These are phyloP conservation scores for Alternaria alternata DNA, from an alignment of 2,329 filamentous ascomycete genomes.

Conservation along the genomic window DNA sequence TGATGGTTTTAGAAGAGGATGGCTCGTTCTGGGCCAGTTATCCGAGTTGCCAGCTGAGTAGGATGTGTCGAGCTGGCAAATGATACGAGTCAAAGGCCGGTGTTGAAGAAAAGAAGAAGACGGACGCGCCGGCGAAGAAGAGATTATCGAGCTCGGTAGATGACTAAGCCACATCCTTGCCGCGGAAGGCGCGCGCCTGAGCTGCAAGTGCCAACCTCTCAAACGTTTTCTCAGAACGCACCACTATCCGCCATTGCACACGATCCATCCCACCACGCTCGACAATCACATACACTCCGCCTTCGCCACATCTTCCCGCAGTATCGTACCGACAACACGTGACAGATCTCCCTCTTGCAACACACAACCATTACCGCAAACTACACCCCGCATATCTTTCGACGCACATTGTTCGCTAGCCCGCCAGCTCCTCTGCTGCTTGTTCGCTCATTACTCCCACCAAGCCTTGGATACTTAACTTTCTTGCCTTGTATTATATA, in stretches of 20 bases:
- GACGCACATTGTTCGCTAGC: slow-evolving; percentile 31
- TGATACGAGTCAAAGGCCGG: slow-evolving; percentile 79
- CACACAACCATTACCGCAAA: slow-evolving; percentile 15
- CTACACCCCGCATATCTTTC: slow-evolving; percentile 15
- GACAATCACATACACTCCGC: slow-evolving; percentile 8
- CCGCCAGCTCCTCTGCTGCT: slow-evolving; percentile 36
- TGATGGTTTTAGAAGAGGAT: slow-evolving; percentile 83
- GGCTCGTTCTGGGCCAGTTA: slow-evolving; percentile 73
- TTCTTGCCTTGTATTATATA: slow-evolving; percentile 14
- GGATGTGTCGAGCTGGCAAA: slow-evolving; percentile 65
- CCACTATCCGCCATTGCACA: slow-evolving; percentile 30
- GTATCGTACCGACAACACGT: slow-evolving; percentile 11
- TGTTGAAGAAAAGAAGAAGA: slow-evolving; percentile 44
- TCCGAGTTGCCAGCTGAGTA: slow-evolving; percentile 74
- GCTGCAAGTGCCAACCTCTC: slow-evolving; percentile 35
- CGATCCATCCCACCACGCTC: slow-evolving; percentile 28
- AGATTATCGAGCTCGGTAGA: slow-evolving; percentile 23
- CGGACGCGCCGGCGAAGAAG: slow-evolving; percentile 27
- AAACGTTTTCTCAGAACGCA: slow-evolving; percentile 39
- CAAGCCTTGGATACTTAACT: slow-evolving; percentile 38
- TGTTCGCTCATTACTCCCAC: slow-evolving; percentile 48
- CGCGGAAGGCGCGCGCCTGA: slow-evolving; percentile 33
- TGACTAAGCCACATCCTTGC: slow-evolving; percentile 26
- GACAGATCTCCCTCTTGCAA: slow-evolving; percentile 7
- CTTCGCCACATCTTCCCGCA: slow-evolving; percentile 11